Evolutionary conservation across 2,329 filamentous ascomycete genomes (phyloP), one percentile per base, ranked within the genome.

Genomic region (Geosmithia flava): DNA sequence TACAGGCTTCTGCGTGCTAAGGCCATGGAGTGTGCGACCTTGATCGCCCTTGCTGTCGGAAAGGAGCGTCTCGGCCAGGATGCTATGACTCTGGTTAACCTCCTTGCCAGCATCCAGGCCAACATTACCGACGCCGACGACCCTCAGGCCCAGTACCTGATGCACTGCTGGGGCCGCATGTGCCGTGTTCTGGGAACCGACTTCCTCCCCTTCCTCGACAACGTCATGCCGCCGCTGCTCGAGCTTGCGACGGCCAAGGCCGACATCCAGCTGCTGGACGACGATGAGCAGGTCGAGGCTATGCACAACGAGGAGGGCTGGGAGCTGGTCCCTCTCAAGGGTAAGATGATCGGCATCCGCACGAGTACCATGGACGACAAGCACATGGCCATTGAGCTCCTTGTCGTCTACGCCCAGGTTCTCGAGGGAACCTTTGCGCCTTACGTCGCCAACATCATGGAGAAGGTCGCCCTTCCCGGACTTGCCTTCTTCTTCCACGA

Each of bases 161-260:
- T 98, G 68, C 93, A 98, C 73, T 98, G 93, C 70, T 98, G 93
- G 93, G 93, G 93, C 47, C 83, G 93, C 45, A 98, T 98, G 93
- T 97, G 91, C 68, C 84, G 93, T 54, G 91, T 98, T 29, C 77
- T 98, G 53, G 89, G 86, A 19, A 71, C 78, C 45, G 90, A 96
- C 57, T 98, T 98, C 66, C 74, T 97, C 13, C 90, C 90, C 16
- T 98, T 94, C 72, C 75, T 98, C 48, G 81, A 84, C 39, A 90
- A 81, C 46, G 93, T 98, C 53, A 97, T 98, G 81, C 91, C 91
- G 7, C 93, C 93, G 19, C 75, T 98, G 49, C 76, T 96, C 50
- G 84, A 94, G 61, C 78, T 97, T 53, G 93, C 91, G 29, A 86
- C 87, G 56, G 90, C 93, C 47, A 97, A 96, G 73, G 93, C 93